These are phyloP conservation scores for Phytomonas francai DNA, from an alignment of 208 protist genomes.

Conservation along the genomic window DNA sequence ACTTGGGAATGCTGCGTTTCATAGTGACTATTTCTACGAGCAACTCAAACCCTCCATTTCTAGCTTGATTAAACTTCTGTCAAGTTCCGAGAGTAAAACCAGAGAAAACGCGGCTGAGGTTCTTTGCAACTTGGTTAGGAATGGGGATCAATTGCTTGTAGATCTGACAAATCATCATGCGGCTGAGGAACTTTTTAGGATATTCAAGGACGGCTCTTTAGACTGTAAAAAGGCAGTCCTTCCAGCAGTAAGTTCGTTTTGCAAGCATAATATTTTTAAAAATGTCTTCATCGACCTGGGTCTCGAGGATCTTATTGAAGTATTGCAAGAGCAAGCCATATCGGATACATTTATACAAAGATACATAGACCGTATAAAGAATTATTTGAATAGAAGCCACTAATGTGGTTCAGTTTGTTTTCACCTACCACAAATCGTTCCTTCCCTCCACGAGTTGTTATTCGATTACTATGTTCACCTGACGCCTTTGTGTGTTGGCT, in stretches of 20 bases:
- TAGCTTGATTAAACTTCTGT: constrained; percentile 64
- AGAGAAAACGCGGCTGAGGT: constrained; percentile 91
- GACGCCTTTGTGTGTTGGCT: background rate
- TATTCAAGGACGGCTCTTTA: constrained; percentile 59
- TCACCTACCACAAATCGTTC: background rate
- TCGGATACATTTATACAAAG: constrained; percentile 60
- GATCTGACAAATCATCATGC: constrained; percentile 58
- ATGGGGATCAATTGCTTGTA: constrained; percentile 67
- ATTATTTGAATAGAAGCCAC: constrained; percentile 2
- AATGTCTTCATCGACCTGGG: constrained; percentile 45
- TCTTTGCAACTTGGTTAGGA: constrained; percentile 92
- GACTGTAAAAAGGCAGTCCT: constrained; percentile 74
- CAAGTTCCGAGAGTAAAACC: constrained; percentile 90
- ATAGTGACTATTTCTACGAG: constrained; percentile 85
- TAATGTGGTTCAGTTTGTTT: background rate
- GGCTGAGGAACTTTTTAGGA: constrained; percentile 65
- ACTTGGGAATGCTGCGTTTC: constrained; percentile 93
- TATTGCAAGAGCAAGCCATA: constrained; percentile 35
- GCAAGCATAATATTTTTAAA: constrained; percentile 74
- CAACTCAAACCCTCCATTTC: constrained; percentile 66
- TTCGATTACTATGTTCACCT: background rate
- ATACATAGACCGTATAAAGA: constrained; percentile 30
- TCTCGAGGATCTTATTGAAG: constrained; percentile 44
- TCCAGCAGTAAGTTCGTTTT: constrained; percentile 89
- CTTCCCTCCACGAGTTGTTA: background rate